Base-by-base conservation (phyloP, 768 basidiomycete genomes). In the Galerina marginata region DNA sequence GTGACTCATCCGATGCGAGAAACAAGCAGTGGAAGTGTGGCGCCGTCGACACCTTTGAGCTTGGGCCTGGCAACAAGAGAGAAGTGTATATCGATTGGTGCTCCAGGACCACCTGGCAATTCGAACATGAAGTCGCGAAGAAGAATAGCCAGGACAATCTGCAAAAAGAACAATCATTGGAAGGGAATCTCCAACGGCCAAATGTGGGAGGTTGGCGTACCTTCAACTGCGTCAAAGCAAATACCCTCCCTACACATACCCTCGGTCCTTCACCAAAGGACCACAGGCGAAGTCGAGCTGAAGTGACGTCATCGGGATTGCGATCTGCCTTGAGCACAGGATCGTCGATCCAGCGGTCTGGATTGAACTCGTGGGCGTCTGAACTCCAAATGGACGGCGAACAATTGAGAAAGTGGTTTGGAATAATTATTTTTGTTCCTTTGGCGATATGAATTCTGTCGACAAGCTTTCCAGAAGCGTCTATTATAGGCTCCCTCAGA, bases 211-310 rank as follows among this genome's bases (percentile, higher is more conserved):
- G n/a, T n/a, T n/a, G n/a, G n/a, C 64, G 12, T 15, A 79, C 80
- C 75, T 81, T 81, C 60, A 79, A 69, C 59, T 79, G 75, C 0
- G 75, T 71, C 20, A 80, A 54, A 2, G 81, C 79, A 58, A 83
- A 82, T 12, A 66, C 67, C 38, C 74, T 77, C 14, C 82, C 82
- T 10, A 82, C 69, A 60, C 82, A 84, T n/a, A 69, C 74, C 37
- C 80, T 69, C 3, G 75, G 73, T 1, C 82, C 83, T 43, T 83
- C 82, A 0, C 75, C 66, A 64, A 82, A 84, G 3, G 78, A 78
- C 56, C 80, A 69, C 2, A 82, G 55, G 40, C 83, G 81, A 15
- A 71, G 67, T 37, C 77, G 72, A 1, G 77, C 75, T 39, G 74
- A 74, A 42, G 79, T 64, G 33, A 73, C 73, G 36, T 74, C 68